phyloP scores from a whole-genome alignment of 2,329 filamentous ascomycete genomes.

The Aspergillus costaricaensis region DNA sequence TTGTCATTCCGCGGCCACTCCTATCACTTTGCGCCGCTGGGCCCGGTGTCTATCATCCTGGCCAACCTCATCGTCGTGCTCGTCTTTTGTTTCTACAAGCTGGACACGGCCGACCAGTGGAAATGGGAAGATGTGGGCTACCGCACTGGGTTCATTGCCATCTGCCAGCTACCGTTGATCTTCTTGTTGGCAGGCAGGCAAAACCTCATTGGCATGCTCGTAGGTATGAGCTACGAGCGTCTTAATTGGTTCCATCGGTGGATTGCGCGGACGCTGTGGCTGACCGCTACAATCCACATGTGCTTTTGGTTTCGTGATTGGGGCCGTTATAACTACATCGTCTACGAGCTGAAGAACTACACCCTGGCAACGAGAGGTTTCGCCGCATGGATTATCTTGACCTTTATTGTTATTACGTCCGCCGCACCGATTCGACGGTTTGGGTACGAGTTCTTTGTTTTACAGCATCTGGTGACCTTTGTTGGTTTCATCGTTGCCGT shows the following conservation, averaged over 20 bases:
- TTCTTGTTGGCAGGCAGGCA: slow-evolving; percentile 58
- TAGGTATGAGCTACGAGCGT: slow-evolving; percentile 52
- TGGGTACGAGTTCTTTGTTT: slow-evolving; percentile 57
- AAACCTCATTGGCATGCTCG: slow-evolving; percentile 54
- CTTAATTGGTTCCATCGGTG: slow-evolving; percentile 58
- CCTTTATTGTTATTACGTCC: slow-evolving; percentile 55
- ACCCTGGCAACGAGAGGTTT: slow-evolving; percentile 54
- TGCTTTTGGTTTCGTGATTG: slow-evolving; percentile 57
- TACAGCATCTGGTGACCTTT: slow-evolving; percentile 56
- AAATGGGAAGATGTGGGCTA: slow-evolving; percentile 60
- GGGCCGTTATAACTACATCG: slow-evolving; percentile 54
- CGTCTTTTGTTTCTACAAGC: slow-evolving; percentile 59
- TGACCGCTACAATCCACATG: slow-evolving; percentile 58
- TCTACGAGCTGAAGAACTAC: slow-evolving; percentile 51
- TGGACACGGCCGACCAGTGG: slow-evolving; percentile 53
- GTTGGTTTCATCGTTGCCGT: slow-evolving; percentile 52
- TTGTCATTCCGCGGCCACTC: slow-evolving; percentile 35
- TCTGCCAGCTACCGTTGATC: slow-evolving; percentile 58
- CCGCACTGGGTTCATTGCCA: slow-evolving; percentile 55
- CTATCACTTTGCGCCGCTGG: slow-evolving; percentile 43
- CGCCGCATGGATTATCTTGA: slow-evolving; percentile 54
- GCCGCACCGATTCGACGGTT: slow-evolving; percentile 51
- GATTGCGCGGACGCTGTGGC: slow-evolving; percentile 53
- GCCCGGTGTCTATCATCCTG: slow-evolving; percentile 37
- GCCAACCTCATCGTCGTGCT: slow-evolving; percentile 54